Evolutionary conservation across 1,284 basidiomycete species (phyloP).

Genomic region (Sporisorium reilianum): DNA sequence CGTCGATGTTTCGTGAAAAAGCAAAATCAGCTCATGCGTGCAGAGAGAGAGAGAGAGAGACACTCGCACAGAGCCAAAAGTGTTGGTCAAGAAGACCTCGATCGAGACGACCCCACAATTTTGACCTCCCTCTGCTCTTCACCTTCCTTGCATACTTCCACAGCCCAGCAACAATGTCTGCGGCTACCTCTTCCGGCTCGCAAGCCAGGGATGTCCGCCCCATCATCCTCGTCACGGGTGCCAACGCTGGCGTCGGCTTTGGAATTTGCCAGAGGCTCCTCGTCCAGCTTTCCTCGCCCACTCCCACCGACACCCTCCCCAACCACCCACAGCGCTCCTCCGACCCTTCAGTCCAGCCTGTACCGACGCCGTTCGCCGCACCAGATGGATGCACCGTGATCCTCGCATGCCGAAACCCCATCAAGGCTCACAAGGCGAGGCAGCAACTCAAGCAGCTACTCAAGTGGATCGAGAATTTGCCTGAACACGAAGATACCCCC

Average conservation of each 20-base stretch:
- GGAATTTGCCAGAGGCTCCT: slow-evolving; percentile 67
- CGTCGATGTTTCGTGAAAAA: not conserved
- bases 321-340: slow-evolving; percentile 34
- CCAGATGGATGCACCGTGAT: slow-evolving; percentile 66
- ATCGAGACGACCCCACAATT: not conserved
- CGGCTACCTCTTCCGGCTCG: slow-evolving; percentile 18
- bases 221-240: slow-evolving; percentile 66
- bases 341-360: slow-evolving; percentile 23
- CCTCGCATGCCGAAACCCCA: slow-evolving; percentile 67
- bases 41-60: too few relatives aligned
- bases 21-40: slow-evolving; percentile 24
- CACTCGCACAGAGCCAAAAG: not conserved
- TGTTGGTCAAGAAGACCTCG: slow-evolving; percentile 5
- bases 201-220: slow-evolving; percentile 48
- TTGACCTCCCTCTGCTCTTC: not conserved
- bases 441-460: slow-evolving; percentile 57
- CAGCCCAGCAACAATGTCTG: slow-evolving; percentile 18
- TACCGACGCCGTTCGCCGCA: slow-evolving; percentile 64
- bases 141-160: not conserved
- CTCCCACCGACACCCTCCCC: slow-evolving; percentile 60
- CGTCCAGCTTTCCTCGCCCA: slow-evolving; percentile 66
- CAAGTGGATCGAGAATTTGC: slow-evolving; percentile 56
- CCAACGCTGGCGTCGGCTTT: slow-evolving; percentile 67
- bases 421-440: slow-evolving; percentile 66
- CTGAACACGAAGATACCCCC: slow-evolving; percentile 56